These are phyloP conservation scores for Claviceps digitariae DNA, from an alignment of 2,329 filamentous ascomycete species.

Conservation along the genomic window DNA sequence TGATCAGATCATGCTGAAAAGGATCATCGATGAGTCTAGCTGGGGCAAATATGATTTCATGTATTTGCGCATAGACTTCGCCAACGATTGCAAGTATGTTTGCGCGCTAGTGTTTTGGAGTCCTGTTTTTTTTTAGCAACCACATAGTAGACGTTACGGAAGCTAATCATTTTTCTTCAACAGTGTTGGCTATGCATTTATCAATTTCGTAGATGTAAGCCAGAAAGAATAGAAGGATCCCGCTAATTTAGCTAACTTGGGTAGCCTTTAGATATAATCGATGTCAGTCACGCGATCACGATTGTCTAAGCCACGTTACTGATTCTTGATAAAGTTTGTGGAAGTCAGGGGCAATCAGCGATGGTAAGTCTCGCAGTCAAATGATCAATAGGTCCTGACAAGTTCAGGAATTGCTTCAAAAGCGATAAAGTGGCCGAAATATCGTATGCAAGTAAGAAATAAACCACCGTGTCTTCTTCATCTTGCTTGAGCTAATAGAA, in stretches of 20 bases:
- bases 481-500: neutral
- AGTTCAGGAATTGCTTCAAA: conserved; percentile 59
- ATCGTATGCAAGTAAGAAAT: conserved; percentile 74
- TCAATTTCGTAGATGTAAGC: conserved; percentile 78
- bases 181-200: conserved; percentile 92
- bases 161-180: conserved; percentile 1
- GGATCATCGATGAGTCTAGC: conserved; percentile 64
- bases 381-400: conserved; percentile 1
- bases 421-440: conserved; percentile 79
- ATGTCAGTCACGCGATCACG: conserved; percentile 31
- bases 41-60: conserved; percentile 85
- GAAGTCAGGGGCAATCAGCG: conserved; percentile 54
- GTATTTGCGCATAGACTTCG: conserved; percentile 84
- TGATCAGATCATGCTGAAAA: conserved; percentile 62
- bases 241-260: conserved; percentile 20
- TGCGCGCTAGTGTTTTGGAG: neutral
- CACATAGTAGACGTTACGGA: neutral
- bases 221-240: neutral
- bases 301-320: conserved; percentile 4
- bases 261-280: conserved; percentile 59
- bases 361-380: conserved; percentile 35
- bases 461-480: too few species aligned
- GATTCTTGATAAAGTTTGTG: conserved; percentile 44
- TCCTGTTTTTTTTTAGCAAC: neutral
- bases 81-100: conserved; percentile 68